Percentiles rank a stretch among this genome's conserved stretches.
phyloP scores from a whole-genome alignment of 192 early-diverging fungal species.

The Coemansia aciculifera region DNA sequence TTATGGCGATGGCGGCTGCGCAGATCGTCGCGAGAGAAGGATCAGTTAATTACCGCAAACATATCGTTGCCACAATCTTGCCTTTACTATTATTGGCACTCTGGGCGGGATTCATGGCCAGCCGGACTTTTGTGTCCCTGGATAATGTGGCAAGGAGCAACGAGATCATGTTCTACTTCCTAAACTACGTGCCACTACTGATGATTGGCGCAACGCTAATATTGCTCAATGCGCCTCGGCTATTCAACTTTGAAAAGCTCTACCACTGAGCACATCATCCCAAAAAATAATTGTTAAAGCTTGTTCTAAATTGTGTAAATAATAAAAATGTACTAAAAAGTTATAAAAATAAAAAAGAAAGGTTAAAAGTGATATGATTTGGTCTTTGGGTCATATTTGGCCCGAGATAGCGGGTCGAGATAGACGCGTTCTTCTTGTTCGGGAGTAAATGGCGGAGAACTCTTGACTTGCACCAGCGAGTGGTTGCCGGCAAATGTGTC shows the following conservation, averaged over 20 bases:
- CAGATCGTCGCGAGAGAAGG: neutral
- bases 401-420: slow-evolving; percentile 28
- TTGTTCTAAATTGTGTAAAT: neutral
- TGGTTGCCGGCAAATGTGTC: slow-evolving; percentile 27
- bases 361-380: slow-evolving; percentile 31
- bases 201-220: slow-evolving; percentile 15
- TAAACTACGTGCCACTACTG: slow-evolving; percentile 20
- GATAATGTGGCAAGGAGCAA: slow-evolving; percentile 21
- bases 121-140: slow-evolving; percentile 20
- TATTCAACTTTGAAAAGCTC: slow-evolving; percentile 37
- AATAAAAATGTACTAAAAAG: no score
- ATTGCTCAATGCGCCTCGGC: slow-evolving; percentile 17
- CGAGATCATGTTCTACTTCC: slow-evolving; percentile 20
- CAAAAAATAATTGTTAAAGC: neutral
- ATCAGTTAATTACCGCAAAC: slow-evolving; percentile 16
- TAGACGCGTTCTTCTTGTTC: slow-evolving; percentile 28
- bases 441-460: slow-evolving; percentile 18
- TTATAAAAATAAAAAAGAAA: neutral
- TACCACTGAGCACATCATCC: neutral
- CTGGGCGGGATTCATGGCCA: slow-evolving; percentile 28
- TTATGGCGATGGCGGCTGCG: neutral
- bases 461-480: slow-evolving; percentile 31
- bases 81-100: slow-evolving; percentile 14
- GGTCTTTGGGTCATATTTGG: slow-evolving; percentile 13
- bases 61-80: neutral